A percentile compares a stretch with the other conserved stretches of the same genome.
Conservation (phyloP, 2,329 filamentous ascomycete species). For the Neophaeococcomyces mojaviensis region DNA sequence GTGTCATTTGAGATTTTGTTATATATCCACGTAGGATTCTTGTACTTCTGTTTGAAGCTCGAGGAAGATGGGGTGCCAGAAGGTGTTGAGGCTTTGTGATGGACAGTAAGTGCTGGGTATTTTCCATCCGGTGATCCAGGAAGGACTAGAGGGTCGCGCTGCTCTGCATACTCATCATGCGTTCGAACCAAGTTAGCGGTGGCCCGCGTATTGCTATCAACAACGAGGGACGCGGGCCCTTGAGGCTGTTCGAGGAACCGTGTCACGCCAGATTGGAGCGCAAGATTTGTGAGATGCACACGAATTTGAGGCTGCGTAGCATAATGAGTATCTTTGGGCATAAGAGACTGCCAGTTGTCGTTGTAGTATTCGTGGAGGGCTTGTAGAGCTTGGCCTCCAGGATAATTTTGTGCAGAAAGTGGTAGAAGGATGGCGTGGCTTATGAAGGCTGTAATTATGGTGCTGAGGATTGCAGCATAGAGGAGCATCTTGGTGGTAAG, state of each 20-base stretch:
- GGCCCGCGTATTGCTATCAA: background rate
- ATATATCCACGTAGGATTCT: slow-evolving; percentile 43
- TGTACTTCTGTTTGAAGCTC: slow-evolving; percentile 1
- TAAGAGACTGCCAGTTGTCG: slow-evolving; percentile 9
- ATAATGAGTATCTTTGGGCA: background rate
- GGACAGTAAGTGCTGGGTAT: slow-evolving; percentile 14
- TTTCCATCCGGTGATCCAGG: slow-evolving; percentile 22
- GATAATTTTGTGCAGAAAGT: slow-evolving; percentile 85
- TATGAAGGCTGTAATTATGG: slow-evolving; percentile 51
- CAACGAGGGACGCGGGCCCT: slow-evolving; percentile 10
- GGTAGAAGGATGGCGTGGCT: slow-evolving; percentile 66
- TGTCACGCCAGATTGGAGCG: slow-evolving; percentile 57
- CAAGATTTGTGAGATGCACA: slow-evolving; percentile 54
- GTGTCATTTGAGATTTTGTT: slow-evolving; percentile 52
- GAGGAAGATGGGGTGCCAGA: background rate
- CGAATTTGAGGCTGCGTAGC: slow-evolving; percentile 25
- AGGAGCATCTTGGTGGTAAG: slow-evolving; percentile 49
- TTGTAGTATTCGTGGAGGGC: slow-evolving; percentile 30
- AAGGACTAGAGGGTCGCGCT: slow-evolving; percentile 9
- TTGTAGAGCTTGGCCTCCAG: slow-evolving; percentile 71
- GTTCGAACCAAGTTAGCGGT: slow-evolving; percentile 7
- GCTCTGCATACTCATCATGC: background rate
- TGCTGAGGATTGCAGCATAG: slow-evolving; percentile 50
- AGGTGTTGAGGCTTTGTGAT: slow-evolving; percentile 9
- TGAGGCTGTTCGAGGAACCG: slow-evolving; percentile 45